These are phyloP conservation scores for Dendrocalamus sinicus DNA, from an alignment of 176 grass and related monocot genomes.

Conservation along the genomic window DNA sequence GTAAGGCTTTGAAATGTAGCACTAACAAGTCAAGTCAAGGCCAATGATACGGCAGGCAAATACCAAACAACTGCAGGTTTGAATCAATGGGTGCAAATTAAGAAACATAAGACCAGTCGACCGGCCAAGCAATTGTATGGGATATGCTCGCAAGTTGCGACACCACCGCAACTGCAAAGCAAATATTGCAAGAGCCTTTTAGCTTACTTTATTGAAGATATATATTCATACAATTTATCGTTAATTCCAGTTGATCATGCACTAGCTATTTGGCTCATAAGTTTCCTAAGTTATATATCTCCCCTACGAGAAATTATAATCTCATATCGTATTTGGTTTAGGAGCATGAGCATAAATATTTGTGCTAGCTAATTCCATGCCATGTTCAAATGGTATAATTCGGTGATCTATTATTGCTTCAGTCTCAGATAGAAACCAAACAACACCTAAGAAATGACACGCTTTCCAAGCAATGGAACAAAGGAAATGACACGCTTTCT, in stretches of 20 bases:
- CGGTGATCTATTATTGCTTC: not conserved
- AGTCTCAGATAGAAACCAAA: not conserved
- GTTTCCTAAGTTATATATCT: not conserved
- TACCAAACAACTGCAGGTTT: conserved; percentile 26
- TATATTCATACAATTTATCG: not conserved
- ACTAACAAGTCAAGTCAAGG: conserved; percentile 31
- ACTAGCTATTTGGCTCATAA: not conserved
- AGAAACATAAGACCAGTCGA: not conserved
- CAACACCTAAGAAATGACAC: not conserved
- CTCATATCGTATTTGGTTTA: not conserved
- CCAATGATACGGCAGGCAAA: not conserved
- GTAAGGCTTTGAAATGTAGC: conserved; percentile 10
- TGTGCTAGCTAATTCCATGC: not conserved
- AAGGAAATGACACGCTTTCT: too few relatives aligned
- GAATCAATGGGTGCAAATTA: conserved; percentile 4
- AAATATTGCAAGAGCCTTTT: not conserved
- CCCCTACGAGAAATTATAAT: not conserved
- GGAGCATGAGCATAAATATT: not conserved
- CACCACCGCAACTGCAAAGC: not conserved
- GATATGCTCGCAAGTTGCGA: not conserved
- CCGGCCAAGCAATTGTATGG: not conserved
- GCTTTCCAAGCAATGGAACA: too few relatives aligned
- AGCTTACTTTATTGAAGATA: not conserved
- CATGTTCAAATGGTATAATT: not conserved
- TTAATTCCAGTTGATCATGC: not conserved